Conservation (phyloP, 2,329 filamentous ascomycete species). For the Thermoascus crustaceus region DNA sequence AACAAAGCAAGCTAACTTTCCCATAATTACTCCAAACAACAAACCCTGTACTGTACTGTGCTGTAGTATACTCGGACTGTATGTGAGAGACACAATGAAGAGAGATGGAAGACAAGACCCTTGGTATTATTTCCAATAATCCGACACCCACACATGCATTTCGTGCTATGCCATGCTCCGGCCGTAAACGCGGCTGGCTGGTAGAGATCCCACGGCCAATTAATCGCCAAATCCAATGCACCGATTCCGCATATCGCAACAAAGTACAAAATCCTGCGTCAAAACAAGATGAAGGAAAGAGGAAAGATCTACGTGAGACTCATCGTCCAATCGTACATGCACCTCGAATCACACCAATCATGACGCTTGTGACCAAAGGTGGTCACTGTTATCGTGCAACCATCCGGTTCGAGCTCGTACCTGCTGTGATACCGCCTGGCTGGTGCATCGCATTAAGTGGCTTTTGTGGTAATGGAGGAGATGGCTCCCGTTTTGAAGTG, state of each 20-base stretch:
- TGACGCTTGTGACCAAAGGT: neutral
- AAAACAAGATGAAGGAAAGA: neutral
- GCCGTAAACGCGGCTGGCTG: no score
- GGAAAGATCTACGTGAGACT: neutral
- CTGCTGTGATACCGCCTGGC: constrained; percentile 21
- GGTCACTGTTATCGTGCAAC: constrained; percentile 20
- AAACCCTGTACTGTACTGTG: no score
- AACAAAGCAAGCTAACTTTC: no score
- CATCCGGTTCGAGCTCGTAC: constrained; percentile 24
- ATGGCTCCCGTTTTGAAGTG: constrained; percentile 22
- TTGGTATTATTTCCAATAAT: constrained; percentile 1
- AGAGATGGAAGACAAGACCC: neutral
- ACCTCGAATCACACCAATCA: constrained; percentile 13
- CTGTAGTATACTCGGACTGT: no score
- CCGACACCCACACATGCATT: constrained; percentile 2
- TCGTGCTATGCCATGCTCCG: constrained; percentile 1
- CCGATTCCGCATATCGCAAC: no score
- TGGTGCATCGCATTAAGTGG: constrained; percentile 24
- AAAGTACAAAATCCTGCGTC: neutral
- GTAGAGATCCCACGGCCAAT: no score
- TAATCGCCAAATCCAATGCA: no score
- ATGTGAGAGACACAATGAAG: neutral
- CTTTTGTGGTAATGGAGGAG: constrained; percentile 23
- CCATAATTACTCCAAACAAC: no score
- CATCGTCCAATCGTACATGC: neutral